Percentiles rank a stretch among this genome's conserved stretches.
phyloP scores from a whole-genome alignment of 768 basidiomycete genomes.

The Leucosporidium creatinivorum region DNA sequence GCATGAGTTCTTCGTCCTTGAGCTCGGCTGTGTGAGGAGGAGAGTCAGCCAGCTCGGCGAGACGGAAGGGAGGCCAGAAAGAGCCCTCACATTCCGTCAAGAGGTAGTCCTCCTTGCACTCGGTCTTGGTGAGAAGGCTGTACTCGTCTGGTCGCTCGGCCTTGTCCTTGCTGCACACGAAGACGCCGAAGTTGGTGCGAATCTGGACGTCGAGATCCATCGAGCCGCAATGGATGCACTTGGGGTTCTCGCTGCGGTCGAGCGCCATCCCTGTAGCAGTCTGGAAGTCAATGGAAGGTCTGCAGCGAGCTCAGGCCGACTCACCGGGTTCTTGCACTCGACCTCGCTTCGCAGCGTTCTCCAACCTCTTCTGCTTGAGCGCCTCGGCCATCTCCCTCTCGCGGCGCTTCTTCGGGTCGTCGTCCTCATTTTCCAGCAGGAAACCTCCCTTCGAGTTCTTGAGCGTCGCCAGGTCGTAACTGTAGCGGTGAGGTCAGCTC shows the following conservation, averaged over 20 bases:
- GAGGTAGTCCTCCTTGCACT: constrained; percentile 97
- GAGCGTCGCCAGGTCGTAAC: constrained; percentile 84
- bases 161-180: constrained; percentile 85
- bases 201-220: constrained; percentile 79
- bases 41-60: background rate
- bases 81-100: constrained; percentile 70
- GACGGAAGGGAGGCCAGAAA: background rate
- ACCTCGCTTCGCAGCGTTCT: constrained; percentile 30
- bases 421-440: constrained; percentile 76
- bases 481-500: background rate
- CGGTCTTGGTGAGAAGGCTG: constrained; percentile 91
- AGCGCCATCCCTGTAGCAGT: constrained; percentile 61
- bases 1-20: constrained; percentile 80
- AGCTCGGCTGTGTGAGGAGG: constrained; percentile 64
- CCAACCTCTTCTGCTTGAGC: constrained; percentile 45
- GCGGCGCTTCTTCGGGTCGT: constrained; percentile 65
- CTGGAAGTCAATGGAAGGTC: no score
- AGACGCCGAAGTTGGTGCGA: constrained; percentile 70
- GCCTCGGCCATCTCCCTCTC: constrained; percentile 72
- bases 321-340: constrained; percentile 24
- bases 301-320: background rate
- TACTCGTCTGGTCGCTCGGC: constrained; percentile 85
- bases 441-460: constrained; percentile 96
- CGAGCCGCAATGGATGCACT: constrained; percentile 78
- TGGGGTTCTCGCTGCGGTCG: constrained; percentile 67